phyloP scores from a whole-genome alignment of 1,139 yeast genomes.

The Suhomyces chickasaworum region DNA sequence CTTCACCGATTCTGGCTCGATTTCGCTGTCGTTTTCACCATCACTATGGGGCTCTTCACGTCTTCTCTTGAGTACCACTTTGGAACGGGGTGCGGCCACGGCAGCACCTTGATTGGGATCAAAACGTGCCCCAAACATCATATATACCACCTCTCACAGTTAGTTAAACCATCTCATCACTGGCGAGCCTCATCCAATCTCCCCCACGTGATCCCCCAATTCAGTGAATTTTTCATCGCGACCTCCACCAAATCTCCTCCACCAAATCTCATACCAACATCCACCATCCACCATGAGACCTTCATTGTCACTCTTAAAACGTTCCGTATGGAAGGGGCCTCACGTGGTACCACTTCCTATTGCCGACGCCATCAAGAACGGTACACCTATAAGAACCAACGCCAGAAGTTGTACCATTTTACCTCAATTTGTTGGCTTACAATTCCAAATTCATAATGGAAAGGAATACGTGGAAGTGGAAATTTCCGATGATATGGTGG shows the following conservation, averaged over 20 bases:
- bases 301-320: slow-evolving; percentile 49
- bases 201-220: neutral
- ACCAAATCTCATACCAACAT: too few relatives aligned
- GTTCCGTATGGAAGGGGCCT: slow-evolving; percentile 94
- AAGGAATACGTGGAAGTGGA: slow-evolving; percentile 89
- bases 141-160: neutral
- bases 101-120: slow-evolving; percentile 42
- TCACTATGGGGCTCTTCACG: slow-evolving; percentile 16
- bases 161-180: slow-evolving; percentile 7
- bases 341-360: slow-evolving; percentile 91
- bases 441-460: slow-evolving; percentile 94
- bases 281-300: slow-evolving; percentile 52
- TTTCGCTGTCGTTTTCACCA: slow-evolving; percentile 17
- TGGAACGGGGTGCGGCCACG: slow-evolving; percentile 2
- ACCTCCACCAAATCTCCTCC: too few relatives aligned
- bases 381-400: slow-evolving; percentile 88
- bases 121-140: slow-evolving; percentile 66
- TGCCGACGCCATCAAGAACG: slow-evolving; percentile 76
- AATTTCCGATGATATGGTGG: slow-evolving; percentile 94
- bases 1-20: slow-evolving; percentile 8
- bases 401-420: slow-evolving; percentile 92
- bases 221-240: slow-evolving; percentile 2
- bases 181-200: too few relatives aligned
- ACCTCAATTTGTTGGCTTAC: slow-evolving; percentile 93
- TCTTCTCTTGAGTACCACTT: slow-evolving; percentile 15